Percentiles rank a stretch among this genome's conserved stretches.
Conservation (phyloP, 2,329 filamentous ascomycete genomes). For the Pestalotiopsis sp. region DNA sequence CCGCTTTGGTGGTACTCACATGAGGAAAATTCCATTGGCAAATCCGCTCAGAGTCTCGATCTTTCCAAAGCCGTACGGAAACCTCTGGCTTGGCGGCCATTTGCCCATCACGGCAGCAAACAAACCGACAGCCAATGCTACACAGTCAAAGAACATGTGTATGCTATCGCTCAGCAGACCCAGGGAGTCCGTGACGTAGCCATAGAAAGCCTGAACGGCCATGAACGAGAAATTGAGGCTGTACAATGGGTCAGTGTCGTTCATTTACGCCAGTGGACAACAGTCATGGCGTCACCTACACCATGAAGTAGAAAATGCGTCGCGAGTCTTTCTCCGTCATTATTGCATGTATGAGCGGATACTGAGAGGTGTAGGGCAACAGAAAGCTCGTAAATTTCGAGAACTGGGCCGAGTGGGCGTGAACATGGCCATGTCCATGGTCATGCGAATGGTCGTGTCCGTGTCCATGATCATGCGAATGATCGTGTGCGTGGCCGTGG, state of each 20-base stretch:
- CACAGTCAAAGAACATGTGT: constrained; percentile 99
- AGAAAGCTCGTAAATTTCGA: constrained; percentile 75
- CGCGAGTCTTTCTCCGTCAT: constrained; percentile 90
- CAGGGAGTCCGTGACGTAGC: constrained; percentile 88
- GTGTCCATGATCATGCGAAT: constrained; percentile 23
- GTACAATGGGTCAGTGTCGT: constrained; percentile 17
- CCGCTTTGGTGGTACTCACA: constrained; percentile 56
- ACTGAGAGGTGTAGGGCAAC: constrained; percentile 68
- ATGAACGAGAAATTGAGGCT: constrained; percentile 96
- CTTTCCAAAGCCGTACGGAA: constrained; percentile 95
- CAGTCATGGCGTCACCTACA: constrained; percentile 52
- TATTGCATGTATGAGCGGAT: constrained; percentile 83
- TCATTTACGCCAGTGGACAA: constrained; percentile 16
- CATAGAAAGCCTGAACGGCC: constrained; percentile 92
- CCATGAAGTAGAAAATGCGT: constrained; percentile 96
- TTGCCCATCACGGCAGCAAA: constrained; percentile 94
- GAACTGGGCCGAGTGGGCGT: constrained; percentile 48
- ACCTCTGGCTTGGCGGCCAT: constrained; percentile 86
- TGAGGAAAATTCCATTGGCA: constrained; percentile 91
- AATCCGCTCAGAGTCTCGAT: constrained; percentile 96
- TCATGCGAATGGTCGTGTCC: constrained; percentile 17
- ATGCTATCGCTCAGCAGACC: constrained; percentile 97
- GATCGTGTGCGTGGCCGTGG: constrained; percentile 20
- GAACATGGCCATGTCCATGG: constrained; percentile 14
- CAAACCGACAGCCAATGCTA: constrained; percentile 86